A percentile compares a stretch with the other conserved stretches of the same genome.
These are phyloP conservation scores for Parathielavia hyrcaniae DNA, from an alignment of 495 filamentous ascomycete genomes.

Conservation along the genomic window DNA sequence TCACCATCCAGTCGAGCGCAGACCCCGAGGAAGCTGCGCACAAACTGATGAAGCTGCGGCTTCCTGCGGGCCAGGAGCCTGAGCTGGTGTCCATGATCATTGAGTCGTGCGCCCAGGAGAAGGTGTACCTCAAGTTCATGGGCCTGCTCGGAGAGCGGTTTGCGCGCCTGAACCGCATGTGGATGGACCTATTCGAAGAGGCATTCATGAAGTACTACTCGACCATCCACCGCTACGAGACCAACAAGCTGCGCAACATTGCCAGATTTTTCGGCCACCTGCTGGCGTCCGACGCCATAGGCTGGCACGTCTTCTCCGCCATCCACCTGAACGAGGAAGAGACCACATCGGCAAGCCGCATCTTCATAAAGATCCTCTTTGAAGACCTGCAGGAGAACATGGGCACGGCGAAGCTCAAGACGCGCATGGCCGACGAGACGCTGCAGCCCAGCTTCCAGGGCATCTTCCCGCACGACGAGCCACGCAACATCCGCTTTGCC, in stretches of 20 bases:
- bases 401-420: slow-evolving; percentile 70
- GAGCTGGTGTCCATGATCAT: slow-evolving; percentile 95
- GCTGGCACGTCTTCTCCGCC: slow-evolving; percentile 80
- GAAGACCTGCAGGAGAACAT: slow-evolving; percentile 85
- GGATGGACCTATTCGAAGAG: slow-evolving; percentile 85
- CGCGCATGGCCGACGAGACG: slow-evolving; percentile 67
- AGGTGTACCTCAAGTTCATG: slow-evolving; percentile 94
- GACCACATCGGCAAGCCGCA: slow-evolving; percentile 88
- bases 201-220: slow-evolving; percentile 91
- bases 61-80: slow-evolving; percentile 80
- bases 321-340: slow-evolving; percentile 94
- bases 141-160: slow-evolving; percentile 91
- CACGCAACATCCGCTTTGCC: slow-evolving; percentile 85
- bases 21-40: slow-evolving; percentile 95
- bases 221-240: slow-evolving; percentile 94
- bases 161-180: slow-evolving; percentile 87
- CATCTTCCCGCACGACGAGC: slow-evolving; percentile 84
- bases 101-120: slow-evolving; percentile 91
- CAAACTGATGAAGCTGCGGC: slow-evolving; percentile 85
- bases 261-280: slow-evolving; percentile 92
- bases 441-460: slow-evolving; percentile 75
- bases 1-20: slow-evolving; percentile 92
- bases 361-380: slow-evolving; percentile 97
- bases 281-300: slow-evolving; percentile 76
- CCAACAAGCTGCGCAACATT: slow-evolving; percentile 88